Evolutionary conservation across 1,139 yeast genomes (phyloP).

Genomic region (Entelexis paramagnoliae): DNA sequence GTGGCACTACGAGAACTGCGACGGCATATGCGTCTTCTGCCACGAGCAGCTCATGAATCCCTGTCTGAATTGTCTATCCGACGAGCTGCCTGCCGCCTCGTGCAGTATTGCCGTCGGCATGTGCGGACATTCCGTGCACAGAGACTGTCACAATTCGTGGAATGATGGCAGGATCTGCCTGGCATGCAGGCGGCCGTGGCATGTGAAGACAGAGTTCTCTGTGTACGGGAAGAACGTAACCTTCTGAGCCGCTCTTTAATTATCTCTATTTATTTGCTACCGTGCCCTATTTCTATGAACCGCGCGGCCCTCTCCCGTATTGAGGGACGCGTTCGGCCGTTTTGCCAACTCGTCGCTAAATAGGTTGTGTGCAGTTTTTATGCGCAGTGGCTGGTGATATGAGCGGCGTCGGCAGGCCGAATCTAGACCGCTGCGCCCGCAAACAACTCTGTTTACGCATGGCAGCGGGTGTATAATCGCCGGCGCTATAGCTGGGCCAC

Average conservation of each 20-base stretch:
- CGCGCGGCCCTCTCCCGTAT: no score
- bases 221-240: no score
- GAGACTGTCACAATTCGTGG: slow-evolving; percentile 10
- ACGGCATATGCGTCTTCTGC: slow-evolving; percentile 11
- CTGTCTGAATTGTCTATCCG: slow-evolving; percentile 9
- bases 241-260: background rate
- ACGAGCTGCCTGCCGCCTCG: background rate
- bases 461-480: background rate
- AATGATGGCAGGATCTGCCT: background rate
- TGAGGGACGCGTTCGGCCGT: no score
- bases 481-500: background rate
- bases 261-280: background rate
- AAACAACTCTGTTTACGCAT: background rate
- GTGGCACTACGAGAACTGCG: slow-evolving; percentile 9
- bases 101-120: slow-evolving; percentile 9
- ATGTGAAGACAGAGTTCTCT: background rate
- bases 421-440: background rate
- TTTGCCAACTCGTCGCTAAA: no score
- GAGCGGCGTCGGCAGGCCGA: background rate
- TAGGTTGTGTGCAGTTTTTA: no score
- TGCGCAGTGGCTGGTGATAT: no score
- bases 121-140: slow-evolving; percentile 14
- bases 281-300: no score
- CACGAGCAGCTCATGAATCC: slow-evolving; percentile 13
- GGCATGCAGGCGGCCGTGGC: slow-evolving; percentile 14